These are phyloP conservation scores for Calonectria ilicicola DNA, from an alignment of 2,329 filamentous ascomycete species.

Conservation along the genomic window DNA sequence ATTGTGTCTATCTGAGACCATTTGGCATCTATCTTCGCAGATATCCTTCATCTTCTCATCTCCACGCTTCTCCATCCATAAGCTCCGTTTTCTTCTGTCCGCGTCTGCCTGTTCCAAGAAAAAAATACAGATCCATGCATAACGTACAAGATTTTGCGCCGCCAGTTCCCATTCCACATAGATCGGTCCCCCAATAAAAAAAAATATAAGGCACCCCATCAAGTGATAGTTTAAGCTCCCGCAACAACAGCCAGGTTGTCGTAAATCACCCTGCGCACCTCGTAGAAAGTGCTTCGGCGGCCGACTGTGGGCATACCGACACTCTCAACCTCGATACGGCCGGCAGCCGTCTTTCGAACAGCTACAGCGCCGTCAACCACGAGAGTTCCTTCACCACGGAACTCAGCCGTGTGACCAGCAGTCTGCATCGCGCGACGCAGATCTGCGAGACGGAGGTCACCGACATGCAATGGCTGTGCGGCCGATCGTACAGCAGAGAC, in stretches of 20 bases:
- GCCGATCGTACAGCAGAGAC: slow-evolving; percentile 80
- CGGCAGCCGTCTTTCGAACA: slow-evolving; percentile 88
- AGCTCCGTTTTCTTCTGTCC: slow-evolving; percentile 18
- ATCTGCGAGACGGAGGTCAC: slow-evolving; percentile 90
- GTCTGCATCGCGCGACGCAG: slow-evolving; percentile 85
- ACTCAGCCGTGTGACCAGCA: slow-evolving; percentile 88
- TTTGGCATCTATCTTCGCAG: neutral
- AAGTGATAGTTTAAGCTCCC: slow-evolving; percentile 62
- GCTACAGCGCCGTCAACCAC: slow-evolving; percentile 90
- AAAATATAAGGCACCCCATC: neutral
- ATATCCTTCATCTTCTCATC: neutral
- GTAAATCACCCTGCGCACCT: slow-evolving; percentile 92
- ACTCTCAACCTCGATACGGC: slow-evolving; percentile 88
- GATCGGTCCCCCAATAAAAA: slow-evolving; percentile 5
- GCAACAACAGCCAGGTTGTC: slow-evolving; percentile 92
- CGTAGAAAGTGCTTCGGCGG: slow-evolving; percentile 79
- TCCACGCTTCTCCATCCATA: slow-evolving; percentile 6
- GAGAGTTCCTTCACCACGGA: slow-evolving; percentile 91
- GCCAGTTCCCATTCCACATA: neutral
- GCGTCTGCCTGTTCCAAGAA: slow-evolving; percentile 8
- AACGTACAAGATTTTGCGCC: slow-evolving; percentile 21
- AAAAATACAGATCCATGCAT: slow-evolving; percentile 14
- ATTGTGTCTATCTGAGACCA: neutral
- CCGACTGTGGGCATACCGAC: slow-evolving; percentile 61
- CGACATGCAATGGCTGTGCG: slow-evolving; percentile 92